Conservation (phyloP, 2,329 filamentous ascomycete genomes). For the Microcyclosporella mali region DNA sequence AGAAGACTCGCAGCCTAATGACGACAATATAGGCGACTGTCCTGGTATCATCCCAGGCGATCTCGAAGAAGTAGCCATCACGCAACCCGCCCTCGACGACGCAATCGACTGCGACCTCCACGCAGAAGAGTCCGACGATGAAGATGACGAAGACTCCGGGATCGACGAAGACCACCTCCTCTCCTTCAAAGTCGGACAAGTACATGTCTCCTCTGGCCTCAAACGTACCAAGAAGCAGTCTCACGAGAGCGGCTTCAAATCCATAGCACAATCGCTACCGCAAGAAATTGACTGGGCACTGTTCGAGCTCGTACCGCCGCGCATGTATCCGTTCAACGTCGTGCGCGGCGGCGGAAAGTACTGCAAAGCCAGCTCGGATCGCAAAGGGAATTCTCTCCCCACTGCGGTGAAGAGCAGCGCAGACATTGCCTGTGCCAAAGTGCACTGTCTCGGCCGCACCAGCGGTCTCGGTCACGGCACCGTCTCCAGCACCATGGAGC, state of each 20-base stretch:
- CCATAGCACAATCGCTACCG: slow-evolving; percentile 55
- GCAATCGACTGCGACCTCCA: slow-evolving; percentile 66
- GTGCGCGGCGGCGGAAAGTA: slow-evolving; percentile 52
- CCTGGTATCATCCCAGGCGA: slow-evolving; percentile 69
- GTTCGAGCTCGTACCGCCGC: slow-evolving; percentile 68
- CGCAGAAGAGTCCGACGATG: slow-evolving; percentile 71
- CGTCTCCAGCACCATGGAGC: slow-evolving; percentile 70
- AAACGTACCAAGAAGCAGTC: slow-evolving; percentile 46
- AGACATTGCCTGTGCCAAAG: slow-evolving; percentile 65
- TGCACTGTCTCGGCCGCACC: slow-evolving; percentile 84
- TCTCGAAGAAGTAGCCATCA: slow-evolving; percentile 73
- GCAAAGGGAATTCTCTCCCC: slow-evolving; percentile 34
- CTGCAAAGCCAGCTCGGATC: slow-evolving; percentile 22
- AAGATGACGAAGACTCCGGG: slow-evolving; percentile 62
- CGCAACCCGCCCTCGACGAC: slow-evolving; percentile 77
- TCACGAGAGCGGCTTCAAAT: slow-evolving; percentile 35
- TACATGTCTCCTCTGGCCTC: slow-evolving; percentile 87
- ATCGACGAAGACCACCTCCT: slow-evolving; percentile 78
- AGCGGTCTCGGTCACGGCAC: slow-evolving; percentile 74
- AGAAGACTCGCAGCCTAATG: slow-evolving; percentile 10
- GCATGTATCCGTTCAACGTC: slow-evolving; percentile 65
- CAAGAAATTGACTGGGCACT: slow-evolving; percentile 97
- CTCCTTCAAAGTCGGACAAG: slow-evolving; percentile 70
- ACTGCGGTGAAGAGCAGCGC: slow-evolving; percentile 53
- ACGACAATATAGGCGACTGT: slow-evolving; percentile 55